phyloP scores from a whole-genome alignment of 805 yeast species.

The Hanseniaspora vineae region DNA sequence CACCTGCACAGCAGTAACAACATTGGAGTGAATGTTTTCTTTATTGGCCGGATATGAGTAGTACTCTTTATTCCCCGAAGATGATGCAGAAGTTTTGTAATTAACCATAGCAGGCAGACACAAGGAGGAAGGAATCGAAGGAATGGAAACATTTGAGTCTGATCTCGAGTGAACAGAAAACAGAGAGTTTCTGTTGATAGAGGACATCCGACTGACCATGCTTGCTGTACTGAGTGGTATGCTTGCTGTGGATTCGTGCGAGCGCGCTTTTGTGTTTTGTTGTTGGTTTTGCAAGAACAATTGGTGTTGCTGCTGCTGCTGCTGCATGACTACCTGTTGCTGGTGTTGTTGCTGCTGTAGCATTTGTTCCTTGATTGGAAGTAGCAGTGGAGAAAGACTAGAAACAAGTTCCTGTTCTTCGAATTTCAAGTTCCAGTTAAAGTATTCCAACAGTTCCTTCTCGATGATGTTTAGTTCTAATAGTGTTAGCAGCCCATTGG shows the following conservation, averaged over 20 bases:
- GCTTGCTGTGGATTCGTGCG: too few species aligned
- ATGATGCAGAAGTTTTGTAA: background rate
- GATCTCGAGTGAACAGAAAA: conserved; percentile 13
- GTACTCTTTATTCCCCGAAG: too few species aligned
- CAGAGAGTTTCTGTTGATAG: conserved; percentile 2
- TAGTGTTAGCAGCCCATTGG: conserved; percentile 67
- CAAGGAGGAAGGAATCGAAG: conserved; percentile 8
- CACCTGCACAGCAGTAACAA: background rate
- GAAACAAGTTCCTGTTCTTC: conserved; percentile 54
- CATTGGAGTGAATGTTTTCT: background rate
- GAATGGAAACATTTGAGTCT: conserved; percentile 25
- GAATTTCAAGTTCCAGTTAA: conserved; percentile 77
- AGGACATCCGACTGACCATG: conserved; percentile 7
- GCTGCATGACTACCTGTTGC: background rate
- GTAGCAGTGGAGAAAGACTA: conserved; percentile 62
- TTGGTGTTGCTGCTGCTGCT: too few species aligned
- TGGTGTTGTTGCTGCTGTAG: background rate
- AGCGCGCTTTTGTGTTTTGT: too few species aligned
- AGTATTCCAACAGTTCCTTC: conserved; percentile 66
- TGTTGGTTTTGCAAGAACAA: too few species aligned
- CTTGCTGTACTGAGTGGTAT: too few species aligned
- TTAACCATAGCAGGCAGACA: background rate
- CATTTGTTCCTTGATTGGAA: conserved; percentile 44
- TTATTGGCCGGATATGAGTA: background rate
- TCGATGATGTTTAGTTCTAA: conserved; percentile 85